Base-by-base conservation (phyloP, 208 protist genomes). In the Trypanosoma platydactyli region DNA sequence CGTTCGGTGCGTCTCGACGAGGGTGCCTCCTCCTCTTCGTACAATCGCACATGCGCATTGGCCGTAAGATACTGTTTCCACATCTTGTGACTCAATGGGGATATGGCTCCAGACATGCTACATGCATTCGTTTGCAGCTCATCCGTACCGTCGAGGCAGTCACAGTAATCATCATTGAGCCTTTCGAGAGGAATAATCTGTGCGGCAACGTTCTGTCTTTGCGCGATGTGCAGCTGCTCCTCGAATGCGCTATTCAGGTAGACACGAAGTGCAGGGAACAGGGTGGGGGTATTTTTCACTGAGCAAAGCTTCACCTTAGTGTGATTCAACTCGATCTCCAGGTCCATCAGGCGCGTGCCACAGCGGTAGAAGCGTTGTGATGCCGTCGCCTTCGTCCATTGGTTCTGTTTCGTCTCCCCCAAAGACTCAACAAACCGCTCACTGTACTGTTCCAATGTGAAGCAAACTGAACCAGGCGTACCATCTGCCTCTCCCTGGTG, bases 161-260 rank as follows among this genome's bases (percentile, higher is more conserved):
- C 88, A 75, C 88, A 94, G 76, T 94, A 94, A 71, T 94, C 83
- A 62, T 91, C 88, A 71, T 89, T 86, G 22, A 94, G 51, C 56
- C 68, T 65, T 13, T 57, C 7, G 3, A 94, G 77, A 0, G 70
- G 71, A 52, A 94, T 85, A 33, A 50, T 54, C 68, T 89, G 80
- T 7, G 76, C 69, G n/a, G 81, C 84, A 6, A 73, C 42, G 68
- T 91, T 88, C 16, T 64, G 22, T 5, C 51, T 29, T 27, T 82
- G 82, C 24, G 60, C 16, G 12, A 45, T 20, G 51, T 94, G 87
- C 69, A 69, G 63, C 45, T 64, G 24, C 51, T 71, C 80, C 57
- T 94, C 84, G n/a, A 63, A 59, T 0, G 22, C 29, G 38, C 53
- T 22, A n/a, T 67, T 79, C 45, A 91, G 75, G 42, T 86, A 75